Conservation (phyloP, 2,329 filamentous ascomycete species). For the Epicoccum nigrum region DNA sequence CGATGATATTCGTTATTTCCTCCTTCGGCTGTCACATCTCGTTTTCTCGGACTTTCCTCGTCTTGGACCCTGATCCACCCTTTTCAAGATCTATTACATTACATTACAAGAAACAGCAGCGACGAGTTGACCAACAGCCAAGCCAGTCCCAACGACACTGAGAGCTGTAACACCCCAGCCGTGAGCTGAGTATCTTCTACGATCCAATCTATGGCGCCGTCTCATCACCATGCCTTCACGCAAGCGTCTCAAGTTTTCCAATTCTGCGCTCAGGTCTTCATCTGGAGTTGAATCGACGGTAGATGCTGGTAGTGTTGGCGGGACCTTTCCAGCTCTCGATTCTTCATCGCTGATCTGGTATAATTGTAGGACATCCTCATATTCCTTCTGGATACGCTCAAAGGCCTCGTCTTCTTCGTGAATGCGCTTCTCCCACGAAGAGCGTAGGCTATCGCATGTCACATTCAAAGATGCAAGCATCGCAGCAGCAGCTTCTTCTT, state of each 20-base stretch:
- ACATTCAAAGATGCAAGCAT: background rate
- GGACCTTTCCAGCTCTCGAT: background rate
- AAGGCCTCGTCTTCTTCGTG: background rate
- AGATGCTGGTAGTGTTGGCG: background rate
- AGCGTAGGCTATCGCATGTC: background rate
- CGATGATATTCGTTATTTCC: no score
- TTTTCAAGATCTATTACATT: conserved; percentile 7
- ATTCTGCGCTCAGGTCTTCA: background rate
- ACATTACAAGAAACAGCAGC: conserved; percentile 22
- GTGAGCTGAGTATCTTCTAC: background rate
- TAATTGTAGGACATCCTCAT: background rate
- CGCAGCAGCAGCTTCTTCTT: background rate
- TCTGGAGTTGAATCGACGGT: background rate
- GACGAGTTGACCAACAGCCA: conserved; percentile 19
- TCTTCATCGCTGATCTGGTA: background rate
- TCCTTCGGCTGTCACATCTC: no score
- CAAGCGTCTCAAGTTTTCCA: background rate
- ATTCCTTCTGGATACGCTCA: background rate
- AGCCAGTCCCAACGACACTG: conserved; percentile 9
- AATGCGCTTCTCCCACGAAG: background rate
- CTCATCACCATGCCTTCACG: background rate
- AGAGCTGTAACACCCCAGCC: background rate
- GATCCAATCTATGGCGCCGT: background rate
- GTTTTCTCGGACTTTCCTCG: no score
- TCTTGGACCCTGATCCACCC: no score